Evolutionary conservation across 352 stramenopile species (phyloP).

Genomic region (Phytophthora syringae): DNA sequence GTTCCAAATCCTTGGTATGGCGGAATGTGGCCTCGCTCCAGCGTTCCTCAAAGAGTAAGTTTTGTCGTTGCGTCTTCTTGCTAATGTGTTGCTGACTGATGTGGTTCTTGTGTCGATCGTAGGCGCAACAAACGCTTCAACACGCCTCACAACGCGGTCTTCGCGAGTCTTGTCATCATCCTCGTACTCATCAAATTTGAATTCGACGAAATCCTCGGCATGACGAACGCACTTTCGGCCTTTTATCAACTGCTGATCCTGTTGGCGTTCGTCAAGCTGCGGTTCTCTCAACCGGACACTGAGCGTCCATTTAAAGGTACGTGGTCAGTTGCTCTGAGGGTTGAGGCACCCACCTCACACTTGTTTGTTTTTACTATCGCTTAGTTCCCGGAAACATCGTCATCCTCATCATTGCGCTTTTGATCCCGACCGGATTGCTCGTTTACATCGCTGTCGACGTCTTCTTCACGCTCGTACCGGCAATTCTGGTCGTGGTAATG

Average conservation of each 20-base stretch:
- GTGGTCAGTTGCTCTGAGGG: background rate
- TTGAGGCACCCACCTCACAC: background rate
- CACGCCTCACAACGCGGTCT: conserved; percentile 56
- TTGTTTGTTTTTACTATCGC: background rate
- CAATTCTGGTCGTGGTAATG: conserved; percentile 45
- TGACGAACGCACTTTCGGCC: conserved; percentile 92
- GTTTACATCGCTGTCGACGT: conserved; percentile 60
- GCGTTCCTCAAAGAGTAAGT: conserved; percentile 82
- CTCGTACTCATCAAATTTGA: conserved; percentile 60
- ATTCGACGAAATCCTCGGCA: conserved; percentile 81
- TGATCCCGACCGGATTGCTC: conserved; percentile 46
- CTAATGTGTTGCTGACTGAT: too few relatives aligned
- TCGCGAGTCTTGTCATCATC: conserved; percentile 54
- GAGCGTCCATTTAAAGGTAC: conserved; percentile 48
- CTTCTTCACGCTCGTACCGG: conserved; percentile 54
- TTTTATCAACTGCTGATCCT: conserved; percentile 90
- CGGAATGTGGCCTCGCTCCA: conserved; percentile 87
- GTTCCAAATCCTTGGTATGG: conserved; percentile 86
- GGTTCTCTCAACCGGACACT: conserved; percentile 48
- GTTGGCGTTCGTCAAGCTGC: conserved; percentile 89
- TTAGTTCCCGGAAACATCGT: conserved; percentile 46
- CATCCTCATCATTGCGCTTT: conserved; percentile 35
- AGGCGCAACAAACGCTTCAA: conserved; percentile 60
- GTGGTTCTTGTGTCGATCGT: background rate
- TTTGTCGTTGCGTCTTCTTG: background rate